Evolutionary conservation across 805 yeast species (phyloP), one percentile per base, ranked within the genome.

Genomic region (Yarrowia divulgata): DNA sequence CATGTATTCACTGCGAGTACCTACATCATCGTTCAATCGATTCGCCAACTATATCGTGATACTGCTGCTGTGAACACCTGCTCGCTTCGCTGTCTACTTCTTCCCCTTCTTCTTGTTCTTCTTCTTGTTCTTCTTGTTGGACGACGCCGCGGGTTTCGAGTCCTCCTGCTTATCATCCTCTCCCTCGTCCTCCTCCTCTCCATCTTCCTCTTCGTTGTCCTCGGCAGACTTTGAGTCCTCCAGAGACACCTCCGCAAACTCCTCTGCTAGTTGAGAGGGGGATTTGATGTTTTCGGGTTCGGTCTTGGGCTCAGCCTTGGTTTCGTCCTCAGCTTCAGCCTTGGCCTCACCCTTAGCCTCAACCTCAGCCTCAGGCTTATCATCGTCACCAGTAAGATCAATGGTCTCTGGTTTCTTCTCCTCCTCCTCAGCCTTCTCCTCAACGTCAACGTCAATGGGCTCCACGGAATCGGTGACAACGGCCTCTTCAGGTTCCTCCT

Each of bases 51-150:
- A 48, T 35, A 35, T 35, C 39, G 5, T 35, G 39, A 23, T 23
- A 23, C 29, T 23, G 2, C 29, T 23, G 29, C 29, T 23, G 29
- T 23, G 4, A 2, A 2, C 29, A 2, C 29, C 29, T 23, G 29
- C 29, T 34, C 37, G 37, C 37, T 34, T 8, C 37, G 37, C 37
- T 34, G 37, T 34, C 6, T 40, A 46, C 37, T 42, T 66, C 58
- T 52, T 40, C 2, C 68, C 66, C 43, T 69, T 62, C 69, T 67
- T 57, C 68, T 66, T 49, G 39, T 49, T 49, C 39, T 34, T 23
- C 55, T 71, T 75, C 70, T 71, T 70, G 64, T 64, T 71, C 60
- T 70, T 73, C 71, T 71, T 70, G 69, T 63, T 63, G 48, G 62
- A 69, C 48, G 68, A 69, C 66, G 68, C 54, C 67, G 69, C 46